Conservation (phyloP, 768 basidiomycete genomes). For the Gymnopilus dilepis region DNA sequence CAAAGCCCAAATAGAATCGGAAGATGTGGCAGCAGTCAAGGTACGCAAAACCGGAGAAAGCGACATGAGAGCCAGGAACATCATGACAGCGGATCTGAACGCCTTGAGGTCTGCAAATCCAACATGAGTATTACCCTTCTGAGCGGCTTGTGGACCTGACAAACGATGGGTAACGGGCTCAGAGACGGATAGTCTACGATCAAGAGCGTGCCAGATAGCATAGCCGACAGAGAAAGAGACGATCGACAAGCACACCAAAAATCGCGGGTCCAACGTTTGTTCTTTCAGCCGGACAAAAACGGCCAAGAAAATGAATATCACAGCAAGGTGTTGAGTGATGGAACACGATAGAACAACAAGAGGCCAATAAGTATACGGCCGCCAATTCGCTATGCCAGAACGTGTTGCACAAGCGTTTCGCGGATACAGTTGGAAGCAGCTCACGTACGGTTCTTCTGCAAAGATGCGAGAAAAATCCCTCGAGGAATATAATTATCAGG, state of each 20-base stretch:
- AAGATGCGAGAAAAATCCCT: conserved; percentile 73
- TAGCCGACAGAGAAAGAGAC: conserved; percentile 66
- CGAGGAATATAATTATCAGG: conserved; percentile 89
- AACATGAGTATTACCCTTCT: not conserved
- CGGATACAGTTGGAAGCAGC: not conserved
- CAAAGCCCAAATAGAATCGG: conserved; percentile 96
- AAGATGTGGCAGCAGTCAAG: conserved; percentile 92
- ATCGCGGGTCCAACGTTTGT: conserved; percentile 66
- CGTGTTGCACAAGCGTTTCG: conserved; percentile 7
- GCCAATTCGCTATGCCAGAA: conserved; percentile 72
- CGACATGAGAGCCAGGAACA: conserved; percentile 88
- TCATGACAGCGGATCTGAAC: conserved; percentile 82
- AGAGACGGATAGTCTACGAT: conserved; percentile 32
- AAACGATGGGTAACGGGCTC: conserved; percentile 38
- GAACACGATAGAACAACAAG: conserved; percentile 73
- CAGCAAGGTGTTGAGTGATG: conserved; percentile 84
- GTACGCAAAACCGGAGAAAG: conserved; percentile 92
- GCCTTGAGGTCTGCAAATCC: conserved; percentile 64
- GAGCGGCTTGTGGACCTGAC: conserved; percentile 18
- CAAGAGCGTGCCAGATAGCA: conserved; percentile 62
- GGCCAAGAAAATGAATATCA: conserved; percentile 81
- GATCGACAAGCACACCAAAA: conserved; percentile 69
- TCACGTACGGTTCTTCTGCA: conserved; percentile 77
- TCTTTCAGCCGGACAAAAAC: conserved; percentile 78
- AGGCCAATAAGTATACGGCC: conserved; percentile 76